Evolutionary conservation across 169 alveolate species (phyloP).

Genomic region (Blepharisma undulans): DNA sequence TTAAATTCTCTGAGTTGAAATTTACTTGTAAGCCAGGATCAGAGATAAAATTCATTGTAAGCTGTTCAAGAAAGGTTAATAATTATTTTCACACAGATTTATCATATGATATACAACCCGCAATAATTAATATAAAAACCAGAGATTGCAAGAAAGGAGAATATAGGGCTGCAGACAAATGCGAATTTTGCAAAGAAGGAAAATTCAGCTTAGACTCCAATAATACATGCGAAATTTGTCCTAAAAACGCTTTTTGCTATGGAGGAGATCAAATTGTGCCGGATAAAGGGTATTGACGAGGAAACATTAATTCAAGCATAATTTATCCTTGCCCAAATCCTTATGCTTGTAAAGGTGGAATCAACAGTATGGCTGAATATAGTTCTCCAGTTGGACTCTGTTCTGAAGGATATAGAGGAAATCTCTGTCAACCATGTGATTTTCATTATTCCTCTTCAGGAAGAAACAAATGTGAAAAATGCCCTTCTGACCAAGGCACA

Average conservation of each 20-base stretch:
- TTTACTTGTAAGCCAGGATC: neutral
- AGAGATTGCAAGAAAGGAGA: neutral
- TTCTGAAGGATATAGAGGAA: slow-evolving; percentile 1
- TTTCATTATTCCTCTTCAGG: neutral
- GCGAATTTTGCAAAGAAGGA: neutral
- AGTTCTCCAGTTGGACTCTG: neutral
- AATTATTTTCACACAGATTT: too few relatives aligned
- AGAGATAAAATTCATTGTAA: too few relatives aligned
- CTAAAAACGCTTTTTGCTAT: slow-evolving; percentile 40
- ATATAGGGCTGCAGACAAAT: neutral
- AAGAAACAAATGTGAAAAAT: slow-evolving; percentile 15
- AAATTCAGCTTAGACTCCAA: neutral
- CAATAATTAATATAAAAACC: neutral
- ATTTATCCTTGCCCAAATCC: slow-evolving; percentile 46
- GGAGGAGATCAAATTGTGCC: slow-evolving; percentile 63
- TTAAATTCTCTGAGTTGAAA: too few relatives aligned
- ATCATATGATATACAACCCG: neutral
- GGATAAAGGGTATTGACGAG: slow-evolving; percentile 59
- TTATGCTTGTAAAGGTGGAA: slow-evolving; percentile 46
- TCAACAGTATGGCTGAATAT: neutral
- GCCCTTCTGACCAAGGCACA: slow-evolving; percentile 29
- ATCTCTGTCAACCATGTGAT: slow-evolving; percentile 14
- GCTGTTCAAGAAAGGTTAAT: neutral
- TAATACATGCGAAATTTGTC: neutral
- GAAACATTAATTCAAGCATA: slow-evolving; percentile 8